Evolutionary conservation across 768 basidiomycete species (phyloP).

Genomic region (Pleurotus eryngii): DNA sequence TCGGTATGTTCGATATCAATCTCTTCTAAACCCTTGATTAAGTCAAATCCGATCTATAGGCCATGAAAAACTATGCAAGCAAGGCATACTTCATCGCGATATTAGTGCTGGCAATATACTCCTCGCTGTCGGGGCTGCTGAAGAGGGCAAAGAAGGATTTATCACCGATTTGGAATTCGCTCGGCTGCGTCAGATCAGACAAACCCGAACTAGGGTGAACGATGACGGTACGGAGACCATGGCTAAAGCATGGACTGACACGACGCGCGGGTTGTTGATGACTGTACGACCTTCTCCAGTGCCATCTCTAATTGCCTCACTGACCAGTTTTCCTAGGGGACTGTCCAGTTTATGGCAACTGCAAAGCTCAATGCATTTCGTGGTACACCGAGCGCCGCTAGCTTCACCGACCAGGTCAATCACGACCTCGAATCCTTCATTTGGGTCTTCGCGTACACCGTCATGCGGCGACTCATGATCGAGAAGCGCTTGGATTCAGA

Average conservation of each 20-base stretch:
- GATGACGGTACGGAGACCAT: background rate
- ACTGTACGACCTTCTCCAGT: background rate
- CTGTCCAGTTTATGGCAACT: conserved; percentile 6
- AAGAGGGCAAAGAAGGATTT: conserved; percentile 3
- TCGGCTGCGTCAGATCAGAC: background rate
- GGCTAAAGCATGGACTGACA: too few relatives aligned
- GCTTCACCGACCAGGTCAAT: background rate
- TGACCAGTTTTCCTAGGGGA: background rate
- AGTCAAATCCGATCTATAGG: background rate
- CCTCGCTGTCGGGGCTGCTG: background rate
- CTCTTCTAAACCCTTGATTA: background rate
- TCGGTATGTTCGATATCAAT: conserved; percentile 5
- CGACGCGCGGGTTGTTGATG: background rate
- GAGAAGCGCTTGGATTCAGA: too few relatives aligned
- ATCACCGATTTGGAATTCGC: conserved; percentile 5
- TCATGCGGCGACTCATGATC: background rate
- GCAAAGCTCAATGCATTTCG: background rate
- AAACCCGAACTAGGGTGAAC: background rate
- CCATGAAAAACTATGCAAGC: background rate
- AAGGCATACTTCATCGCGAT: conserved; percentile 6
- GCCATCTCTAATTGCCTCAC: background rate
- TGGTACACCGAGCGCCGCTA: background rate
- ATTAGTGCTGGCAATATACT: conserved; percentile 7
- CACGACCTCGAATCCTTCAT: conserved; percentile 9
- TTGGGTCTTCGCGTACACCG: conserved; percentile 6